phyloP scores from a whole-genome alignment of 2,329 filamentous ascomycete species.

The Dothideomycetidae sp. region DNA sequence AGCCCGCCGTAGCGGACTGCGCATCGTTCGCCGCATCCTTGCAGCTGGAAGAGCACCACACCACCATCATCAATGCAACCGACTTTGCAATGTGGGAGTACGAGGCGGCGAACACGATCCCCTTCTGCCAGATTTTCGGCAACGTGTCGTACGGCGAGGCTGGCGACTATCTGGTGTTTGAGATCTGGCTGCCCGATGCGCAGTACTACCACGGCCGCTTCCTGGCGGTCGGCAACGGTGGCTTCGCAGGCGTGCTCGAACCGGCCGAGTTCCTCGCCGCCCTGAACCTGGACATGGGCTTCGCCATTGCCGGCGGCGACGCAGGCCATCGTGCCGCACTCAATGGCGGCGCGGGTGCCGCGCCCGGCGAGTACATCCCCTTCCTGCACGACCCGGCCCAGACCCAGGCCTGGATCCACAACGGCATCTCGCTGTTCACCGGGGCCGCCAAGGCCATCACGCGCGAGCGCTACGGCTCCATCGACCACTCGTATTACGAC shows the following conservation, averaged over 20 bases:
- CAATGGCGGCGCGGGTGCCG: conserved; percentile 16
- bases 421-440: conserved; percentile 25
- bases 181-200: conserved; percentile 17
- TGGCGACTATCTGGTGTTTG: conserved; percentile 16
- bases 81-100: conserved; percentile 1
- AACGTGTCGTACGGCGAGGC: conserved; percentile 15
- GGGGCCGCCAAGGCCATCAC: conserved; percentile 18
- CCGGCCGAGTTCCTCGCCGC: conserved; percentile 15
- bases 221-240: conserved; percentile 19
- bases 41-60: conserved; percentile 8
- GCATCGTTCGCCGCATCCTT: conserved; percentile 6
- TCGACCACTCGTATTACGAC: conserved; percentile 26
- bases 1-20: too few species aligned
- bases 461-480: too few species aligned
- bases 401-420: conserved; percentile 24
- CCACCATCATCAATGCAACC: conserved; percentile 12
- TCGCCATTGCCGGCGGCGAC: conserved; percentile 18
- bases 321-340: conserved; percentile 16
- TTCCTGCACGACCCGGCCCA: conserved; percentile 19
- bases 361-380: conserved; percentile 16
- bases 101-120: conserved; percentile 12
- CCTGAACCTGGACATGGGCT: conserved; percentile 18
- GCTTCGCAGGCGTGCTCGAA: conserved; percentile 18
- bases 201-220: conserved; percentile 16
- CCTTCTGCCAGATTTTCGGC: conserved; percentile 17